phyloP scores from a whole-genome alignment of 306 rosid genomes.

The Gastrolobium bilobum region DNA sequence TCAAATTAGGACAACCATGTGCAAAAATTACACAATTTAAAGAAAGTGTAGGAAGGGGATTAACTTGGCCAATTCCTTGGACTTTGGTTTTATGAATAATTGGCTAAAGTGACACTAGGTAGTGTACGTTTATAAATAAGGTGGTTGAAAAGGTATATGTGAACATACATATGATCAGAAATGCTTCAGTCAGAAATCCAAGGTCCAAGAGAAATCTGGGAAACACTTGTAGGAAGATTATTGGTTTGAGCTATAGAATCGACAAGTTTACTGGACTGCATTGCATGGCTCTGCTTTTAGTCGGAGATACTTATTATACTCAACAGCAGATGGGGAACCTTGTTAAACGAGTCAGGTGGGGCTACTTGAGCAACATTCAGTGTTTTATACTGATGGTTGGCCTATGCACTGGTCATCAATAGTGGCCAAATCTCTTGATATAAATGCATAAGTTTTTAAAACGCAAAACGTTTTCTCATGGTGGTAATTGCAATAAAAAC shows the following conservation, averaged over 20 bases:
- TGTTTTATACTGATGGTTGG: not conserved
- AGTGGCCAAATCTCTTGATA: not conserved
- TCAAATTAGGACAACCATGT: not conserved
- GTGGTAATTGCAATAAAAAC: too few species aligned
- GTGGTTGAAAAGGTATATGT: not conserved
- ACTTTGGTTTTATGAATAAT: too few species aligned
- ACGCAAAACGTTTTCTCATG: too few species aligned
- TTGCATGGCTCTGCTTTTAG: not conserved
- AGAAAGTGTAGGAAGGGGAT: not conserved
- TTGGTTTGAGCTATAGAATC: not conserved
- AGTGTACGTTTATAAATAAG: not conserved
- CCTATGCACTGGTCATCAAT: not conserved
- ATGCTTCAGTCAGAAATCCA: not conserved
- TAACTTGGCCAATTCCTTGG: not conserved
- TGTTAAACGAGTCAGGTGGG: not conserved
- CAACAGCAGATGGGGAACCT: not conserved
- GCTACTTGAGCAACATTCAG: too few species aligned
- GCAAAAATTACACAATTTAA: not conserved
- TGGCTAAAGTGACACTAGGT: not conserved
- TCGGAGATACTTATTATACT: not conserved
- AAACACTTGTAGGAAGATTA: not conserved
- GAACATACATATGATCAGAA: not conserved
- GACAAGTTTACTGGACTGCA: not conserved
- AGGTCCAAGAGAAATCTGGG: too few species aligned
- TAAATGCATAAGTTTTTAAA: not conserved